Evolutionary conservation across 2,329 filamentous ascomycete species (phyloP), one percentile per base, ranked within the genome.

Genomic region (Fusarium nanum): DNA sequence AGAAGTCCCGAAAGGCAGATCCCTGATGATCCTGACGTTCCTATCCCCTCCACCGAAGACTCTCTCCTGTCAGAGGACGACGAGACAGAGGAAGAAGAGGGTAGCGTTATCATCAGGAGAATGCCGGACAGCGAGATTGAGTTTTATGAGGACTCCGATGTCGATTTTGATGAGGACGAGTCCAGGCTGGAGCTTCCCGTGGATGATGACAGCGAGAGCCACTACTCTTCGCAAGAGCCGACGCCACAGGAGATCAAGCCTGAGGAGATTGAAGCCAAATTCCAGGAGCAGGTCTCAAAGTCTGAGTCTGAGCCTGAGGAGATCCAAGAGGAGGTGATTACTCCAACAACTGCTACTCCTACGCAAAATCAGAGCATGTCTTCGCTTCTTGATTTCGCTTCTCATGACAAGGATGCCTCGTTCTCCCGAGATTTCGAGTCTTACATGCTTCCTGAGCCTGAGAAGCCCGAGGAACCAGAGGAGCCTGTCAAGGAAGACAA

Each of bases 41-140:
- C 95, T 0, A 93, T 98, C 72, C 94, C 93, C 22, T 97, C 93
- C 37, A 91, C 93, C 16, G 95, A 98, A 80, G 89, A 89, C 70
- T 88, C 86, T 3, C 83, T 88, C 7, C 27, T 49, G 23, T 56
- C 54, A 22, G 54, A 56, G 41, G 78, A 84, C 14, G 80, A 83
- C 5, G 81, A 83, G 22, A 80, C 83, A 3, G 67, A 86, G 41
- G 60, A 64, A 27, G 54, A 65, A 50, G 86, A 85, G 66, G 85
- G 83, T 27, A 90, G 89, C 62, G 85, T 91, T 56, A 85, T 91
- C 49, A 89, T 94, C 75, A 93, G 91, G 73, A 84, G 89, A 42
- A 86, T 91, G 75, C 83, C 84, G 28, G 87, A 91, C 25, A 86
- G 90, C 47, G 84, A 87, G 28, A 82, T 93, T 66, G 86, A 91